phyloP scores from a whole-genome alignment of 2,329 filamentous ascomycete species.

The Davidsoniella eucalypti region DNA sequence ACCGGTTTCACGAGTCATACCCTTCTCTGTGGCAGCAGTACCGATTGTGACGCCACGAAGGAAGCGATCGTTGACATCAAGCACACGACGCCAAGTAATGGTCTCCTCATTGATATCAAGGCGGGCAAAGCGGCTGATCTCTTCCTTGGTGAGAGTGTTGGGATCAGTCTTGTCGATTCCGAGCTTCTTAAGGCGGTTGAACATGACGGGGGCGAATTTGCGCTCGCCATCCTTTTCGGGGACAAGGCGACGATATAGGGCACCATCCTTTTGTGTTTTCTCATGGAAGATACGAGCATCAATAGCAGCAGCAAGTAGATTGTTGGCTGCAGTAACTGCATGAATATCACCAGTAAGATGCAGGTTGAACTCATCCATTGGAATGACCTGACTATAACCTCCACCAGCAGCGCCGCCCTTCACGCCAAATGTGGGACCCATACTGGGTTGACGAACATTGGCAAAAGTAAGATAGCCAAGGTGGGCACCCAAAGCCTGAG shows the following conservation, averaged over 20 bases:
- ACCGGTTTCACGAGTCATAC: slow-evolving; percentile 70
- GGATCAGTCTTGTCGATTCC: slow-evolving; percentile 93
- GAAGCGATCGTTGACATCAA: slow-evolving; percentile 95
- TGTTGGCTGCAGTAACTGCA: slow-evolving; percentile 92
- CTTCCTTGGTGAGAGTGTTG: slow-evolving; percentile 75
- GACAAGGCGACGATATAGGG: slow-evolving; percentile 76
- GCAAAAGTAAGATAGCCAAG: slow-evolving; percentile 79
- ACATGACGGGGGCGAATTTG: slow-evolving; percentile 77
- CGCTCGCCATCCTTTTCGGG: slow-evolving; percentile 81
- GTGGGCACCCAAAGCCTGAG: slow-evolving; percentile 81
- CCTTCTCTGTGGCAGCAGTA: slow-evolving; percentile 78
- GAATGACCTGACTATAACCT: slow-evolving; percentile 97
- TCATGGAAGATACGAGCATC: slow-evolving; percentile 98
- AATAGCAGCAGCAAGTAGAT: slow-evolving; percentile 86
- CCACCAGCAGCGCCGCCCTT: slow-evolving; percentile 95
- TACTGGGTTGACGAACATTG: slow-evolving; percentile 91
- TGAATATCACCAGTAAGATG: slow-evolving; percentile 97
- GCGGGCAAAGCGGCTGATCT: slow-evolving; percentile 75
- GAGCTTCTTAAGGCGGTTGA: slow-evolving; percentile 83
- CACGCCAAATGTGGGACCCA: slow-evolving; percentile 96
- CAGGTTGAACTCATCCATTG: slow-evolving; percentile 99
- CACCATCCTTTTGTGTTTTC: slow-evolving; percentile 77
- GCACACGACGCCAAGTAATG: slow-evolving; percentile 89
- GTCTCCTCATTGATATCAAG: slow-evolving; percentile 93
- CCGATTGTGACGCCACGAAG: slow-evolving; percentile 80